Evolutionary conservation across 139 green algal species (phyloP).

Genomic region (Picochlorum costavermella): DNA sequence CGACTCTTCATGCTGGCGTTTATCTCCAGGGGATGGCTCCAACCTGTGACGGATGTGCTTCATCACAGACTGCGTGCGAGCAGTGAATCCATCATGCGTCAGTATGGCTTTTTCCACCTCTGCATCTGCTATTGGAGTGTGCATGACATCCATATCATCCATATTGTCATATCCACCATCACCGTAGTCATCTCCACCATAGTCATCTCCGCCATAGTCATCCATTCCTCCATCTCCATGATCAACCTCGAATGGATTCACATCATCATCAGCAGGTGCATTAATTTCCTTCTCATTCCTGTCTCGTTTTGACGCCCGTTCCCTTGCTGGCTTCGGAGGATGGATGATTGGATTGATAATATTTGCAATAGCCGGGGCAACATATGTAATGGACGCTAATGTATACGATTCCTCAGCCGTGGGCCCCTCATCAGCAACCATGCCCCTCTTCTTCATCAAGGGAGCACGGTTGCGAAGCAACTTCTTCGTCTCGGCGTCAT

Average conservation of each 20-base stretch:
- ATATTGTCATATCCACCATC: neutral
- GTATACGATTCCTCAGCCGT: too few relatives aligned
- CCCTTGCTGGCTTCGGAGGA: too few relatives aligned
- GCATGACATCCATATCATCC: neutral
- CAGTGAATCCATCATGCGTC: conserved; percentile 21
- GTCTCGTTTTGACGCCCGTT: too few relatives aligned
- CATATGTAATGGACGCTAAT: too few relatives aligned
- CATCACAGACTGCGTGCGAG: conserved; percentile 18
- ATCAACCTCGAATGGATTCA: too few relatives aligned
- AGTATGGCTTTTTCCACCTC: neutral
- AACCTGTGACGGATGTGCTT: conserved; percentile 17
- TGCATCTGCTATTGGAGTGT: neutral
- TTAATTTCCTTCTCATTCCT: neutral
- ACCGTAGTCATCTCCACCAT: neutral
- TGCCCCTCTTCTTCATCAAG: conserved; percentile 26
- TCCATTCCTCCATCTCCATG: conserved; percentile 2
- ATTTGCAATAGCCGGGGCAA: too few relatives aligned
- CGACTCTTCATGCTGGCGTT: conserved; percentile 12
- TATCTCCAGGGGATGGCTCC: conserved; percentile 15
- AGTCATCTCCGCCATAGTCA: neutral
- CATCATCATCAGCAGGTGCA: neutral
- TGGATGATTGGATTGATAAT: too few relatives aligned
- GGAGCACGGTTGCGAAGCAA: conserved; percentile 36
- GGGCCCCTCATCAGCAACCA: neutral
- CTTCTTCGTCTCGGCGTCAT: conserved; percentile 34